These are phyloP conservation scores for Candida qinlingensis DNA, from an alignment of 805 yeast species.

Conservation along the genomic window DNA sequence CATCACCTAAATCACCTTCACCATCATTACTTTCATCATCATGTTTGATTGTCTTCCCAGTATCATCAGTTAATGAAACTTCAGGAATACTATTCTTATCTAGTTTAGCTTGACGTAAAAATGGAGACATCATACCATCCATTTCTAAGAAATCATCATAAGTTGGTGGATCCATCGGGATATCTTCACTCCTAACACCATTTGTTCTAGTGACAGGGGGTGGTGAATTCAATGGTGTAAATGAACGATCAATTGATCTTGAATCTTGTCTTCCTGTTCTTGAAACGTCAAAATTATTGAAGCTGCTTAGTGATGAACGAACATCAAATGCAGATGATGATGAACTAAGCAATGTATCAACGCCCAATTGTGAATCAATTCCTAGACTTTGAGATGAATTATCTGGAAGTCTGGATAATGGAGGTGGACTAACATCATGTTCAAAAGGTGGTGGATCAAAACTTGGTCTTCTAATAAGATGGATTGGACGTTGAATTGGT, in stretches of 20 bases:
- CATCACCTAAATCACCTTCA: constrained; percentile 28
- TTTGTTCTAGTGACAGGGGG: constrained; percentile 1
- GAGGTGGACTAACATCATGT: constrained; percentile 36
- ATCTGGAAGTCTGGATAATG: constrained; percentile 11
- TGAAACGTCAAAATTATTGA: not conserved
- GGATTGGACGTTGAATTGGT: constrained; percentile 47
- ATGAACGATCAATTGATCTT: not conserved
- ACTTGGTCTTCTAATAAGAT: constrained; percentile 48
- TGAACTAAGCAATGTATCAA: not conserved
- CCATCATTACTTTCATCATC: constrained; percentile 9
- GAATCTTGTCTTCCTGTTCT: not conserved
- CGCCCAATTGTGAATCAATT: not conserved
- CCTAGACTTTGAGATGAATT: not conserved
- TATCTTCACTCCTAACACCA: constrained; percentile 5
- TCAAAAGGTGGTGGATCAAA: constrained; percentile 62
- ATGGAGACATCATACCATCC: constrained; percentile 9
- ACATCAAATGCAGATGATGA: not conserved
- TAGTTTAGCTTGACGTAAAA: not conserved
- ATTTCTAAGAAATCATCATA: constrained; percentile 26
- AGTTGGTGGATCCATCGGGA: constrained; percentile 31
- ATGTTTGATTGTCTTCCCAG: not conserved
- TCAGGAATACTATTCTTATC: not conserved
- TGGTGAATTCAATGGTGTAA: constrained; percentile 7
- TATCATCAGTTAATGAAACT: not conserved
- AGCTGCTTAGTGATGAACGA: not conserved